These are phyloP conservation scores for Plasmodium inui DNA, from an alignment of 169 alveolate species.

Conservation along the genomic window DNA sequence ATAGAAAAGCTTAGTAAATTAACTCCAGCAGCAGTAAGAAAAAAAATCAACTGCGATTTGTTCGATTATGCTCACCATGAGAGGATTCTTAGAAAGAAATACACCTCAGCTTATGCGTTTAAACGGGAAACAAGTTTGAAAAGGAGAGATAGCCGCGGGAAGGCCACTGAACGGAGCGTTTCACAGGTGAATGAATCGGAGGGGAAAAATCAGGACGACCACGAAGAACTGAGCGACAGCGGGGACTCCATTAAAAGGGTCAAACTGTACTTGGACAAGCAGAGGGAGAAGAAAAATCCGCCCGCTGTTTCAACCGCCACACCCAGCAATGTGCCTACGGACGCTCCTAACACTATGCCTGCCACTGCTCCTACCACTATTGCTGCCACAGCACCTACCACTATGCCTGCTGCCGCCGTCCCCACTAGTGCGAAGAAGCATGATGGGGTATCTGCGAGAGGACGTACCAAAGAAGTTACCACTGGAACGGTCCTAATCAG, in stretches of 20 bases:
- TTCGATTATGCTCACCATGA: conserved; percentile 32
- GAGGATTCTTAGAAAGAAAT: conserved; percentile 33
- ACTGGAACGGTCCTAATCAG: neutral
- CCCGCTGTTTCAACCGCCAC: neutral
- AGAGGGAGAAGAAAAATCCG: neutral
- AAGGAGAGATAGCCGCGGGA: neutral
- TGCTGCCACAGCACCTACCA: too few species aligned
- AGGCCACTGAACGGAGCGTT: neutral
- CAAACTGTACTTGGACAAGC: conserved; percentile 20
- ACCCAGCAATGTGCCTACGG: neutral
- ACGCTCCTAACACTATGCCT: too few species aligned
- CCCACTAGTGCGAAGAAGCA: neutral
- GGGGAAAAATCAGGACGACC: neutral
- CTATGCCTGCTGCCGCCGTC: too few species aligned
- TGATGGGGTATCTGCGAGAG: neutral
- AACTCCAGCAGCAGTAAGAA: neutral
- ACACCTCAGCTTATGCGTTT: conserved; percentile 48
- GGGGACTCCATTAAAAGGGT: conserved; percentile 11
- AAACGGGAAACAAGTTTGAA: neutral
- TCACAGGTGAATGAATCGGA: neutral
- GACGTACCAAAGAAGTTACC: neutral
- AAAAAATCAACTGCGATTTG: conserved; percentile 9
- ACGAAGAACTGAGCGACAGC: neutral
- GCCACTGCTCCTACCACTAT: too few species aligned
- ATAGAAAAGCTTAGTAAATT: neutral